phyloP scores from a whole-genome alignment of 805 yeast species.

The Metschnikowia proteae region DNA sequence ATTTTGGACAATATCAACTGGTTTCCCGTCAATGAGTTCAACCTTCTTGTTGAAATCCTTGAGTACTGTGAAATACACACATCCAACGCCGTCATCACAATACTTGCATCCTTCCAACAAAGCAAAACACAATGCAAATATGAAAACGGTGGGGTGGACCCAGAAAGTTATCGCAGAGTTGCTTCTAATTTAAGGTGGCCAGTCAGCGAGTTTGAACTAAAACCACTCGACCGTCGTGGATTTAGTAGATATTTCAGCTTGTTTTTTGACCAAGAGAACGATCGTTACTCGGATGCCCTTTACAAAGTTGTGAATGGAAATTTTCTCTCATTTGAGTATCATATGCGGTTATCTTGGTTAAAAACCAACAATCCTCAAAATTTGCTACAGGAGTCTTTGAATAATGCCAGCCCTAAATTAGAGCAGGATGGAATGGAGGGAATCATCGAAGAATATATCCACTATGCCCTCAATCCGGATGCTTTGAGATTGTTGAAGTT shows the following conservation, averaged over 20 bases:
- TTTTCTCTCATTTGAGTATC: conserved; percentile 13
- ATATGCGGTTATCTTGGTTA: conserved; percentile 11
- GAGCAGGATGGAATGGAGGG: conserved; percentile 15
- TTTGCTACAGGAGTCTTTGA: conserved; percentile 2
- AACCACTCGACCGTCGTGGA: conserved; percentile 4
- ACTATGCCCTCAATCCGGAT: conserved; percentile 17
- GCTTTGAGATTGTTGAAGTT: conserved; percentile 28
- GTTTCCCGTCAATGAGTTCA: conserved; percentile 34
- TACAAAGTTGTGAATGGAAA: conserved; percentile 19
- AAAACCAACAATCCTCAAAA: neutral
- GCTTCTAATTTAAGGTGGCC: conserved; percentile 8
- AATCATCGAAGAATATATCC: conserved; percentile 21
- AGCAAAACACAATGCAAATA: neutral
- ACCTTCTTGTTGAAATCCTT: conserved; percentile 27
- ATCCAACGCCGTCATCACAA: conserved; percentile 1
- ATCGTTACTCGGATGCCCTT: conserved; percentile 2
- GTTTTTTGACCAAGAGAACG: conserved; percentile 3
- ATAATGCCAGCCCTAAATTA: neutral
- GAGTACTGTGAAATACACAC: conserved; percentile 10
- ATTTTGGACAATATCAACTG: conserved; percentile 47
- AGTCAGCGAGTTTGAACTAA: conserved; percentile 12
- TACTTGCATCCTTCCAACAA: conserved; percentile 7
- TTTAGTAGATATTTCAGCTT: conserved; percentile 9
- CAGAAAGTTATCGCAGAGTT: neutral
- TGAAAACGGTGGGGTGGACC: conserved; percentile 3